Evolutionary conservation across 148 eudicot genomes (phyloP), one percentile per base, ranked within the genome.

Genomic region (Cornus suecica): DNA sequence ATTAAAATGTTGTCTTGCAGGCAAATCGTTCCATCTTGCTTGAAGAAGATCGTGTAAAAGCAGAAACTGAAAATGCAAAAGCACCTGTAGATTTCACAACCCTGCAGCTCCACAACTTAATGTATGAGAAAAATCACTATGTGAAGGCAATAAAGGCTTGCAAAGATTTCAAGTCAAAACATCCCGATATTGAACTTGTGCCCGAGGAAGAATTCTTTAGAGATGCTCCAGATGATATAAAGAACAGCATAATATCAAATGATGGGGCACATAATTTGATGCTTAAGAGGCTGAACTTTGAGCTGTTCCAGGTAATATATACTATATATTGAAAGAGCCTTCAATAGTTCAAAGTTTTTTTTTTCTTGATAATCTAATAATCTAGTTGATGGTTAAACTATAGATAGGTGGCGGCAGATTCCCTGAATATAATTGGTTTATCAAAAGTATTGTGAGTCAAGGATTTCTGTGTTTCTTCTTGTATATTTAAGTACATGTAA

Each of bases 81-180:
- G 92, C 90, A 82, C 93, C 99, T 2, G 99, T 95, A 16, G 99
- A 95, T 81, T 91, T 88, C 67, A 93, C 97, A 2, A 91, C 93
- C 26, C 80, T 95, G 88, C 97, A 95, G 81, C 96, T 95, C 28
- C 97, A 95, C 77, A 95, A 92, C 78, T 85, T 95, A 88, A 92
- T 91, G 91, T 92, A 95, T 78, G 99, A 95, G 87, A 95, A 95
- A 82, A 95, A 84, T 82, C 94, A 93, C 80, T 91, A 95, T 68
- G 79, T 95, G 70, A 95, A 95, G 84, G 99, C 99, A 51, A 95
- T 95, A 78, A 92, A 93, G 83, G 94, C 94, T 65, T 95, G 97
- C 94, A 92, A 88, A 76, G 99, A 95, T 79, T 95, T 92, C 80
- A 95, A 93, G 87, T 92, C 99, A 4, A 95, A 93, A 82, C 87